These are phyloP conservation scores for Papiliotrema laurentii DNA, from an alignment of 1,284 basidiomycete genomes.

Conservation along the genomic window DNA sequence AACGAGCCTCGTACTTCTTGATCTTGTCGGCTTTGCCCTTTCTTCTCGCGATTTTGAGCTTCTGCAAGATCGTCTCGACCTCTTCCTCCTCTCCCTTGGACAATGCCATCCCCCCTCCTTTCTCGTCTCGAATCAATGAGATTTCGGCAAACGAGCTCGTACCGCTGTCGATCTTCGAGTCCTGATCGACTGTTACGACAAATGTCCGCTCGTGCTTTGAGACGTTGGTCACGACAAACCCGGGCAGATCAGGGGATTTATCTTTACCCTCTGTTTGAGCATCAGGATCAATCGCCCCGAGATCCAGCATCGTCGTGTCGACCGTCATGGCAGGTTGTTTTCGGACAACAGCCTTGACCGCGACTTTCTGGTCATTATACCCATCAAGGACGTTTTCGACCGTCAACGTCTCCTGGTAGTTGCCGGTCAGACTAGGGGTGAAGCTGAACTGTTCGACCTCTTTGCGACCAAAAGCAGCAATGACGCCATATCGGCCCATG, in stretches of 20 bases:
- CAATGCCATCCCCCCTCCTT: slow-evolving; percentile 41
- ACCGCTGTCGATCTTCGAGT: slow-evolving; percentile 3
- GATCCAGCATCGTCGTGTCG: slow-evolving; percentile 43
- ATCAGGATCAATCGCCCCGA: slow-evolving; percentile 30
- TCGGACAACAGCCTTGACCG: slow-evolving; percentile 51
- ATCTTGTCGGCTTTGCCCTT: slow-evolving; percentile 53
- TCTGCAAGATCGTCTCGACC: slow-evolving; percentile 52
- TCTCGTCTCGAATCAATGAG: slow-evolving; percentile 35
- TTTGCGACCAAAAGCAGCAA: slow-evolving; percentile 52
- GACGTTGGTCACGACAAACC: slow-evolving; percentile 49
- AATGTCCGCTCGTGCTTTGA: slow-evolving; percentile 50
- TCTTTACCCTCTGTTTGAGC: neutral
- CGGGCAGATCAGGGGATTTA: slow-evolving; percentile 21
- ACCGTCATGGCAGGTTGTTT: slow-evolving; percentile 51
- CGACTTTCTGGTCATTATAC: slow-evolving; percentile 50
- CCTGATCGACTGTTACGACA: slow-evolving; percentile 41
- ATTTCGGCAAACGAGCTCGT: slow-evolving; percentile 15
- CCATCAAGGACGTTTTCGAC: slow-evolving; percentile 52
- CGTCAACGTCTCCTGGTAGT: slow-evolving; percentile 51
- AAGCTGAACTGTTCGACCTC: slow-evolving; percentile 50
- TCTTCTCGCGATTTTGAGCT: slow-evolving; percentile 52
- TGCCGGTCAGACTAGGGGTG: slow-evolving; percentile 49
- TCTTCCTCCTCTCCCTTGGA: slow-evolving; percentile 53
- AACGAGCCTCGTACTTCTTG: slow-evolving; percentile 50
- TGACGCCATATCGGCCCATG: slow-evolving; percentile 51